phyloP scores from a whole-genome alignment of 208 protist genomes.

The Leptomonas seymouri region DNA sequence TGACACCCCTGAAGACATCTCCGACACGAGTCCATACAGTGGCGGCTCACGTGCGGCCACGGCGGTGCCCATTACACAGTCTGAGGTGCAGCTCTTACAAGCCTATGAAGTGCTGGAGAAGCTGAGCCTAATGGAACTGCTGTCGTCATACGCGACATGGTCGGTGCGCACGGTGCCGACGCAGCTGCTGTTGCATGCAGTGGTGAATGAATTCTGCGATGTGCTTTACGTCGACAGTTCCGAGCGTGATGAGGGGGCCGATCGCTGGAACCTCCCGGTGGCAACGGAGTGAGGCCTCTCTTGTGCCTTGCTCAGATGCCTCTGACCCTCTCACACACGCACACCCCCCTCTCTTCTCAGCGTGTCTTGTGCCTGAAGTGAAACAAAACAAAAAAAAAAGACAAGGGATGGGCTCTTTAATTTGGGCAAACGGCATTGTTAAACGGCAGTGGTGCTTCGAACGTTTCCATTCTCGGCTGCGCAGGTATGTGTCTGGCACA shows the following conservation, averaged over 20 bases:
- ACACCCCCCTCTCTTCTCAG: neutral
- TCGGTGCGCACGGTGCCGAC: constrained; percentile 64
- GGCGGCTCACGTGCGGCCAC: constrained; percentile 17
- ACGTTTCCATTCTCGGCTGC: too few relatives aligned
- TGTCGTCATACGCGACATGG: constrained; percentile 55
- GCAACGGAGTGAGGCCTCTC: constrained; percentile 17
- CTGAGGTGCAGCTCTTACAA: constrained; percentile 61
- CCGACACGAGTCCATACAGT: constrained; percentile 28
- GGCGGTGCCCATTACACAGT: constrained; percentile 18
- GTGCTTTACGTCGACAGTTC: constrained; percentile 51
- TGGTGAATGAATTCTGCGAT: constrained; percentile 86
- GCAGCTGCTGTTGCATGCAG: constrained; percentile 70
- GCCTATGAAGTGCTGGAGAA: constrained; percentile 60
- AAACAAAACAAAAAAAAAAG: too few relatives aligned
- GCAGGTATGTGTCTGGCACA: too few relatives aligned
- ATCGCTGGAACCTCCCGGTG: constrained; percentile 27
- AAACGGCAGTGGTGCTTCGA: too few relatives aligned
- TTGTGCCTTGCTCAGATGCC: too few relatives aligned
- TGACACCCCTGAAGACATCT: constrained; percentile 1
- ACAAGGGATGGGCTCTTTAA: too few relatives aligned
- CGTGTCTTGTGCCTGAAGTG: too few relatives aligned
- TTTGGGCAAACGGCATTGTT: too few relatives aligned
- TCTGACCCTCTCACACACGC: too few relatives aligned
- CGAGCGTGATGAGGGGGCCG: constrained; percentile 8
- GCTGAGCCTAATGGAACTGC: constrained; percentile 47